Evolutionary conservation across 257 asterid species (phyloP).

Genomic region (Euphrasia confusa): DNA sequence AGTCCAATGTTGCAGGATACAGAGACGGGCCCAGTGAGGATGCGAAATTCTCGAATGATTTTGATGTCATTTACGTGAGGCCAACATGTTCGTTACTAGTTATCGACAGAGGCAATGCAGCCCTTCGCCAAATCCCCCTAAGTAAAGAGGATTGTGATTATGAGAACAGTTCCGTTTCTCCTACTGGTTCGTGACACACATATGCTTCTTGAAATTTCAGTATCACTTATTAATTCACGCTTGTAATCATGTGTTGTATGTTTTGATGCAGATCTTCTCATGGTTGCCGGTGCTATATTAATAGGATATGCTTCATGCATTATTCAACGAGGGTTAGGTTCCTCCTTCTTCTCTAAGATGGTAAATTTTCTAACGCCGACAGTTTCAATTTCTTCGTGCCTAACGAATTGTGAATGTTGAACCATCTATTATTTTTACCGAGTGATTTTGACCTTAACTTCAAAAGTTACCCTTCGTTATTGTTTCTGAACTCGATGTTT

Average conservation of each 20-base stretch:
- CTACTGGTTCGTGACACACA: constrained; percentile 49
- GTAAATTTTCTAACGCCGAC: constrained; percentile 26
- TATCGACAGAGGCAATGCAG: constrained; percentile 96
- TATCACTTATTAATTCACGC: not conserved
- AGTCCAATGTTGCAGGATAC: constrained; percentile 83
- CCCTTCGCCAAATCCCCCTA: constrained; percentile 86
- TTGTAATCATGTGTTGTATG: not conserved
- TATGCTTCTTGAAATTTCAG: not conserved
- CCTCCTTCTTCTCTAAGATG: constrained; percentile 51
- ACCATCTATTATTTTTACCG: no score
- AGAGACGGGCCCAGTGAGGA: constrained; percentile 98
- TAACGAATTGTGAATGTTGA: no score
- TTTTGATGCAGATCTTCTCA: constrained; percentile 66
- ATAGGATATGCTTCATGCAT: constrained; percentile 64
- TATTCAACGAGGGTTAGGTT: constrained; percentile 89
- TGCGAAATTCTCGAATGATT: constrained; percentile 88
- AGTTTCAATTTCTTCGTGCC: no score
- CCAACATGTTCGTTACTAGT: constrained; percentile 81
- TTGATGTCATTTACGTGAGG: constrained; percentile 78
- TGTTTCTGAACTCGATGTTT: no score
- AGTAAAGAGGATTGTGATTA: constrained; percentile 76
- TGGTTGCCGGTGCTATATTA: constrained; percentile 84
- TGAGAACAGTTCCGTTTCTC: constrained; percentile 56
- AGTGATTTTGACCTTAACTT: no score
- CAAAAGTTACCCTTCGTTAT: no score